phyloP scores from a whole-genome alignment of 345 rosid species.

The Tarenaya hassleriana region DNA sequence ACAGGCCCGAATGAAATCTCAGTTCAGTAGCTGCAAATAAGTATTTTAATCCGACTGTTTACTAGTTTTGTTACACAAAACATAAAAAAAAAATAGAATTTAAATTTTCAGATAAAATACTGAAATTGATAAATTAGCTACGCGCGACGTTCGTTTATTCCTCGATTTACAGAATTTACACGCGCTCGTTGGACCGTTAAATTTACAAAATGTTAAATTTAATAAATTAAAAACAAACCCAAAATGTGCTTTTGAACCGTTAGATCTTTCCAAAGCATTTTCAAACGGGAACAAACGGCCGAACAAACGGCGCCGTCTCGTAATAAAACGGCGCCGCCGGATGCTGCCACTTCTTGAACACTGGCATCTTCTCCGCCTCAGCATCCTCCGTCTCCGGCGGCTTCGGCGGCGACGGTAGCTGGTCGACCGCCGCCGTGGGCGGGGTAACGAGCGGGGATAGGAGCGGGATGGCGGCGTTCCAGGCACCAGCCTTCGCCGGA shows the following conservation, averaged over 20 bases:
- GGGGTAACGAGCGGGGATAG: slow-evolving; percentile 64
- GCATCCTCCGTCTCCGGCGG: slow-evolving; percentile 3
- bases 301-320: slow-evolving; percentile 34
- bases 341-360: slow-evolving; percentile 80
- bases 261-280: background rate
- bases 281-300: slow-evolving; percentile 52
- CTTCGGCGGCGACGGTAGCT: background rate
- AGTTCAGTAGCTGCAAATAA: too few relatives aligned
- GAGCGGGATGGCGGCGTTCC: slow-evolving; percentile 83
- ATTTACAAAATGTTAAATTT: slow-evolving; percentile 6
- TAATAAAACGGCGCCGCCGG: slow-evolving; percentile 69
- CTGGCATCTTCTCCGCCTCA: slow-evolving; percentile 34
- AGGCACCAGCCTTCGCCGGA: slow-evolving; percentile 28
- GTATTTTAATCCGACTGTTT: too few relatives aligned
- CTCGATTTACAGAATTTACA: background rate
- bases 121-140: too few relatives aligned
- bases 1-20: too few relatives aligned
- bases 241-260: slow-evolving; percentile 7
- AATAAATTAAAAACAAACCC: too few relatives aligned
- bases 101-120: too few relatives aligned
- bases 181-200: background rate
- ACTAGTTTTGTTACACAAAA: too few relatives aligned
- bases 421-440: slow-evolving; percentile 28
- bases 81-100: too few relatives aligned
- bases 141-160: background rate